Conservation (phyloP, 2,329 filamentous ascomycete genomes). For the Cladobotryum protrusum region DNA sequence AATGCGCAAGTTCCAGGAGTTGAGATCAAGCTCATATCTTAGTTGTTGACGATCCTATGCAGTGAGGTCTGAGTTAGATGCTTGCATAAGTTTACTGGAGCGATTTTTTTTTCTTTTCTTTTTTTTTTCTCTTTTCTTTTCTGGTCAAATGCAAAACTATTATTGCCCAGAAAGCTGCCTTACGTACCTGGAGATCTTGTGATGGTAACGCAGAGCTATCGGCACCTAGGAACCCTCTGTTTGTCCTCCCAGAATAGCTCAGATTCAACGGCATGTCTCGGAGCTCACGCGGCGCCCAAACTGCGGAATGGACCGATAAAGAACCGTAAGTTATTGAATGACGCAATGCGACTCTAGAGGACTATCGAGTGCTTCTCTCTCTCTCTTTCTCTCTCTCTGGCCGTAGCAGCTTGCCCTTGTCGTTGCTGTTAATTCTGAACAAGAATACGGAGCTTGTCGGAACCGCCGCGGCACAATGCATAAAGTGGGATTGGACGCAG, state of each 20-base stretch:
- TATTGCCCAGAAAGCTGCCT: background rate
- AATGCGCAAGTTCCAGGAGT: conserved; percentile 49
- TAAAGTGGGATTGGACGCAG: background rate
- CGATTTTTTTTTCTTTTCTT: background rate
- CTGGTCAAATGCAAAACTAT: background rate
- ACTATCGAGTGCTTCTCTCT: background rate
- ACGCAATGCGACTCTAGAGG: background rate
- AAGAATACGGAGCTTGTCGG: background rate
- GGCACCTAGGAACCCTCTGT: conserved; percentile 45
- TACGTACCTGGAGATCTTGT: conserved; percentile 41
- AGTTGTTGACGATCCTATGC: conserved; percentile 44
- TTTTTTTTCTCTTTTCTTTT: background rate
- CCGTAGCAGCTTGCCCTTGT: no score
- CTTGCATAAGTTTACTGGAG: background rate
- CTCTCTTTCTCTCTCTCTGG: background rate
- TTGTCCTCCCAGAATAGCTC: conserved; percentile 27
- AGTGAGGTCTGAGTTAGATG: background rate
- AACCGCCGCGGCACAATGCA: background rate
- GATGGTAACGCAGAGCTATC: conserved; percentile 46
- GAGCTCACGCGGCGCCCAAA: conserved; percentile 5
- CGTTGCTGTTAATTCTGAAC: no score
- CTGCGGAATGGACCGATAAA: background rate
- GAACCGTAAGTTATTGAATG: no score
- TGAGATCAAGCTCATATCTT: conserved; percentile 48
- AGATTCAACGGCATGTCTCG: conserved; percentile 26